phyloP scores from a whole-genome alignment of 163 green algal genomes.

The Picocystis sp. region DNA sequence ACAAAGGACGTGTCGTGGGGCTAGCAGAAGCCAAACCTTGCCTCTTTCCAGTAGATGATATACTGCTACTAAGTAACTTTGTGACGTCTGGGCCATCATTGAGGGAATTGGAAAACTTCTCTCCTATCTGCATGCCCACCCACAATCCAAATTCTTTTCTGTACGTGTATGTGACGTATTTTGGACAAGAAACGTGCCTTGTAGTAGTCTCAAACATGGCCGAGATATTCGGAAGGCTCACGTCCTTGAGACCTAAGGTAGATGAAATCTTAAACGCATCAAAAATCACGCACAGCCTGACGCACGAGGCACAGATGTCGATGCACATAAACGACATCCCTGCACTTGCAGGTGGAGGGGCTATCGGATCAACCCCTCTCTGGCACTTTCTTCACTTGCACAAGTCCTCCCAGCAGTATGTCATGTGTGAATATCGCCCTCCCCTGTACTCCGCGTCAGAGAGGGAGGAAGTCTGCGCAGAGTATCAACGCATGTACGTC shows the following conservation, averaged over 20 bases:
- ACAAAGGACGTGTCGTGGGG: not conserved
- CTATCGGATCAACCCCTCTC: slow-evolving; percentile 16
- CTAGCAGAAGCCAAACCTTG: not conserved
- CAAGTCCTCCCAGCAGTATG: slow-evolving; percentile 15
- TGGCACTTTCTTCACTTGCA: slow-evolving; percentile 27
- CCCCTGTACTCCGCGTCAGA: not conserved
- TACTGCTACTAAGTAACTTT: slow-evolving; percentile 61
- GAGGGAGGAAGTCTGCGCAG: slow-evolving; percentile 11
- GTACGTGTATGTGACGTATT: slow-evolving; percentile 48
- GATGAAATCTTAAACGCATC: too few species aligned
- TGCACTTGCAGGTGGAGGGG: slow-evolving; percentile 10
- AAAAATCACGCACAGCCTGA: too few species aligned
- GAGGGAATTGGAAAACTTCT: slow-evolving; percentile 37
- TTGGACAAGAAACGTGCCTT: slow-evolving; percentile 29
- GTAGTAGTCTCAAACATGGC: slow-evolving; percentile 21
- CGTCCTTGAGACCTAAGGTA: too few species aligned
- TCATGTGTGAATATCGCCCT: slow-evolving; percentile 7
- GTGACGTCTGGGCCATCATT: slow-evolving; percentile 36
- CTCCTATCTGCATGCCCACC: slow-evolving; percentile 49
- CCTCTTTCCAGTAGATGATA: slow-evolving; percentile 22
- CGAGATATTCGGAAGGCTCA: slow-evolving; percentile 25
- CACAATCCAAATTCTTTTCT: slow-evolving; percentile 48
- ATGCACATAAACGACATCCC: slow-evolving; percentile 8
- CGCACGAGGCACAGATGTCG: too few species aligned
- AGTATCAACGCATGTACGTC: slow-evolving; percentile 14